phyloP scores from a whole-genome alignment of 2,329 filamentous ascomycete species.

The Arthroderma sp. region DNA sequence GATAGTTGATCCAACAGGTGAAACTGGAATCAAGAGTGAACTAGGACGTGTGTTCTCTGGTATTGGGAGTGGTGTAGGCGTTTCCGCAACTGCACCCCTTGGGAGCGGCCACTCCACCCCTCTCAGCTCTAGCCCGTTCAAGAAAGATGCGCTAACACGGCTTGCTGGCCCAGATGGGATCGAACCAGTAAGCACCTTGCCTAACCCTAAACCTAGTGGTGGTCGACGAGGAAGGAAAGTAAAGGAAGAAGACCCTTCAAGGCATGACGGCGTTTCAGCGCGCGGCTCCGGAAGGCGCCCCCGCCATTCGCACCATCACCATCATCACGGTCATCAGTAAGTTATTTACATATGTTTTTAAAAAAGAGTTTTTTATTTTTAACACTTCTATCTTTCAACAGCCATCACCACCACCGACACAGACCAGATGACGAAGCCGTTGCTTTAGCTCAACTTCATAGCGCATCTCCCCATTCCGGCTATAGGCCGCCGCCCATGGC shows the following conservation, averaged over 20 bases:
- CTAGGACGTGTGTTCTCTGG: constrained; percentile 91
- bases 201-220: constrained; percentile 22
- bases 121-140: constrained; percentile 39
- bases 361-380: not conserved
- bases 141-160: constrained; percentile 31
- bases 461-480: constrained; percentile 9
- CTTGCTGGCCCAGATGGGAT: constrained; percentile 1
- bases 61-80: constrained; percentile 60
- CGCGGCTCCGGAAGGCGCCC: constrained; percentile 53
- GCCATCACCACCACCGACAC: constrained; percentile 43
- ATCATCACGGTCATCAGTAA: constrained; percentile 49
- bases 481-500: constrained; percentile 9
- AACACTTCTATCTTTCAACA: constrained; percentile 11
- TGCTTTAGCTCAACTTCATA: constrained; percentile 14
- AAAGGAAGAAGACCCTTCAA: constrained; percentile 55
- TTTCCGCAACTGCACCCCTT: constrained; percentile 35
- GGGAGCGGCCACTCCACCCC: constrained; percentile 43
- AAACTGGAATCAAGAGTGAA: constrained; percentile 86
- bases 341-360: constrained; percentile 13
- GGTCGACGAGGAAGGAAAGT: constrained; percentile 52
- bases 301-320: constrained; percentile 42
- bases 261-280: constrained; percentile 41
- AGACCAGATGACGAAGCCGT: constrained; percentile 38
- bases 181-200: not conserved
- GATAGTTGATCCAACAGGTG: constrained; percentile 66